Evolutionary conservation across 306 rosid species (phyloP).

Genomic region (Castanea mollissima): DNA sequence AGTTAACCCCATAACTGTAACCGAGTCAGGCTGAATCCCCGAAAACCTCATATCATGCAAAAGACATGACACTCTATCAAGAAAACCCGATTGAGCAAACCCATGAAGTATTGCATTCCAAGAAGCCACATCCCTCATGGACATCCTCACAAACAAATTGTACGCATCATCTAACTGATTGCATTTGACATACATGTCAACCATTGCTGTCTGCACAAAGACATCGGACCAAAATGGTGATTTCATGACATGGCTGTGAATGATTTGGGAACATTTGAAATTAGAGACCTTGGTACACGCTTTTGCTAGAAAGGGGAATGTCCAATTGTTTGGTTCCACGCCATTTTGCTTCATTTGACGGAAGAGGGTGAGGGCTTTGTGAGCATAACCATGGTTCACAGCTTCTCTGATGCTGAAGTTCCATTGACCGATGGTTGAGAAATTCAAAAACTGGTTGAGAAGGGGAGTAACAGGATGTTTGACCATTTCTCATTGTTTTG

Average conservation of each 20-base stretch:
- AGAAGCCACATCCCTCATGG: conserved; percentile 46
- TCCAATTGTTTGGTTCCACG: conserved; percentile 43
- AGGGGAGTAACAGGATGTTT: conserved; percentile 12
- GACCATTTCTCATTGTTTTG: conserved; percentile 32
- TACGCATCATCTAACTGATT: conserved; percentile 39
- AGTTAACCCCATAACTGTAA: conserved; percentile 49
- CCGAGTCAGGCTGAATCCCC: conserved; percentile 49
- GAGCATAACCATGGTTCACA: conserved; percentile 38
- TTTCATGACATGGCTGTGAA: conserved; percentile 47
- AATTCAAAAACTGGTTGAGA: conserved; percentile 23
- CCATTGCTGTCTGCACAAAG: conserved; percentile 49
- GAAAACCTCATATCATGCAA: conserved; percentile 49
- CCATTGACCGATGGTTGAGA: conserved; percentile 29
- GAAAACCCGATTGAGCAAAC: conserved; percentile 38
- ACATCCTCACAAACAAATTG: conserved; percentile 49
- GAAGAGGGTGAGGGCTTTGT: conserved; percentile 40
- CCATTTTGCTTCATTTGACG: conserved; percentile 46
- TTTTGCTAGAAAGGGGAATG: conserved; percentile 46
- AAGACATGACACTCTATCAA: conserved; percentile 32
- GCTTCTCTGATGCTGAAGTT: conserved; percentile 38
- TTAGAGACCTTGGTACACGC: conserved; percentile 46
- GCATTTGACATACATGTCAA: conserved; percentile 53
- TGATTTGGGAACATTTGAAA: conserved; percentile 36
- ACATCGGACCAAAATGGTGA: conserved; percentile 39
- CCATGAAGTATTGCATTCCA: conserved; percentile 68